Conservation (phyloP, 176 grass and related monocot genomes). For the Musa itinerans region DNA sequence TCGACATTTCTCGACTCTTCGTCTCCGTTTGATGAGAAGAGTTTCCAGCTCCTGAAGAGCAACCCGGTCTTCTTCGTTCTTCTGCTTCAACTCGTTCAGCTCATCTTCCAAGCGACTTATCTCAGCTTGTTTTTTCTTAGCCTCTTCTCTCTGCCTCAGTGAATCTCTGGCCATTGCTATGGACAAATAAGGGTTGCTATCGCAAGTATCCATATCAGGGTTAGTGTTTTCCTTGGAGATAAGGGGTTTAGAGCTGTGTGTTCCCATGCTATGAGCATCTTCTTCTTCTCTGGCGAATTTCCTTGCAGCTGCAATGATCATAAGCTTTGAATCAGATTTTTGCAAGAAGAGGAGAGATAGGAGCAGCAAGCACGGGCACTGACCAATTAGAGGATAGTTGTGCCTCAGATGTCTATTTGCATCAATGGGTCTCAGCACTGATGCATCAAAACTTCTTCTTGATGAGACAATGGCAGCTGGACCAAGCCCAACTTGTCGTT, state of each 20-base stretch:
- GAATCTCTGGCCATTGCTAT: slow-evolving; percentile 92
- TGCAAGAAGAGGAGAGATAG: background rate
- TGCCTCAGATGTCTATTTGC: slow-evolving; percentile 44
- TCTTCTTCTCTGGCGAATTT: slow-evolving; percentile 51
- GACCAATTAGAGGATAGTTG: slow-evolving; percentile 69
- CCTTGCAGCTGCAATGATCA: slow-evolving; percentile 39
- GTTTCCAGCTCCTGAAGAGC: slow-evolving; percentile 71
- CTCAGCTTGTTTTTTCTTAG: slow-evolving; percentile 76
- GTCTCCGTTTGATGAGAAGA: slow-evolving; percentile 52
- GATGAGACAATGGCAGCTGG: slow-evolving; percentile 69
- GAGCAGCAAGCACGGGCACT: background rate
- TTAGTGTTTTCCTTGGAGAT: slow-evolving; percentile 65
- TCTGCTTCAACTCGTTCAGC: slow-evolving; percentile 43
- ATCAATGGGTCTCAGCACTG: slow-evolving; percentile 66
- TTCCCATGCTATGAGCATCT: slow-evolving; percentile 8
- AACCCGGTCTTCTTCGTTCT: slow-evolving; percentile 50
- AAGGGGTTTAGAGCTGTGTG: slow-evolving; percentile 23
- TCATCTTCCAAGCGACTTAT: slow-evolving; percentile 58
- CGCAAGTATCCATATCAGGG: slow-evolving; percentile 34
- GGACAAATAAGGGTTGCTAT: slow-evolving; percentile 60
- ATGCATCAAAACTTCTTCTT: slow-evolving; percentile 27
- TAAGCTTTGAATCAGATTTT: slow-evolving; percentile 1
- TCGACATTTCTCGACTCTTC: slow-evolving; percentile 58
- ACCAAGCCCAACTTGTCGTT: slow-evolving; percentile 62
- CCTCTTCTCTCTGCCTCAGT: slow-evolving; percentile 59